These are phyloP conservation scores for Colletotrichum ledebouriae DNA, from an alignment of 2,329 filamentous ascomycete species.

Conservation along the genomic window DNA sequence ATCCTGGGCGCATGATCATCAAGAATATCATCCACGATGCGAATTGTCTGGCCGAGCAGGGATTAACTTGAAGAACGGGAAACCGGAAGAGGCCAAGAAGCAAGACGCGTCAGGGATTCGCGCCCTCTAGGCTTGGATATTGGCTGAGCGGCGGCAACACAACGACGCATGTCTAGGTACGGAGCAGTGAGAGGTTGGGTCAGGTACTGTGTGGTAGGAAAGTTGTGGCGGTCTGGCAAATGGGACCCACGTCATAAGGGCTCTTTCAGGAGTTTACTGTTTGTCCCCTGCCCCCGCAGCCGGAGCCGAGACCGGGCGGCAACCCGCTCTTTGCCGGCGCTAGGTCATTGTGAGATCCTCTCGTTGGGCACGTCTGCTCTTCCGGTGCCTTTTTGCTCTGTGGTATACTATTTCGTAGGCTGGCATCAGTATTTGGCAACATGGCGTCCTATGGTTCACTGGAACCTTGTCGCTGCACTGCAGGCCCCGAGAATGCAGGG, in stretches of 20 bases:
- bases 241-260: constrained; percentile 33
- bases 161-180: neutral
- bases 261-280: neutral
- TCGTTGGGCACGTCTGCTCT: constrained; percentile 4
- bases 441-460: neutral
- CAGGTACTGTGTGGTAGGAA: neutral
- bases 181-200: constrained; percentile 16
- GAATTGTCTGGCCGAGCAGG: neutral
- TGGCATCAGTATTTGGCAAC: constrained; percentile 29
- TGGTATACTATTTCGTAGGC: neutral
- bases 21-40: neutral
- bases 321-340: constrained; percentile 38
- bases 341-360: constrained; percentile 12
- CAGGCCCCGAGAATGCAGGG: constrained; percentile 32
- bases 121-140: neutral
- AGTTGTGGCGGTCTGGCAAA: constrained; percentile 16
- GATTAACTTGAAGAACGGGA: neutral
- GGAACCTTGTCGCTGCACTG: constrained; percentile 28
- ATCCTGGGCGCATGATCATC: neutral
- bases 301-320: constrained; percentile 33
- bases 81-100: constrained; percentile 21
- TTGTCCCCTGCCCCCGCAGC: constrained; percentile 11
- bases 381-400: too few relatives aligned
- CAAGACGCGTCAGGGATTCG: constrained; percentile 22
- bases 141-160: neutral